Evolutionary conservation across 768 basidiomycete species (phyloP), one percentile per base, ranked within the genome.

Genomic region (Tulasnella sp.): DNA sequence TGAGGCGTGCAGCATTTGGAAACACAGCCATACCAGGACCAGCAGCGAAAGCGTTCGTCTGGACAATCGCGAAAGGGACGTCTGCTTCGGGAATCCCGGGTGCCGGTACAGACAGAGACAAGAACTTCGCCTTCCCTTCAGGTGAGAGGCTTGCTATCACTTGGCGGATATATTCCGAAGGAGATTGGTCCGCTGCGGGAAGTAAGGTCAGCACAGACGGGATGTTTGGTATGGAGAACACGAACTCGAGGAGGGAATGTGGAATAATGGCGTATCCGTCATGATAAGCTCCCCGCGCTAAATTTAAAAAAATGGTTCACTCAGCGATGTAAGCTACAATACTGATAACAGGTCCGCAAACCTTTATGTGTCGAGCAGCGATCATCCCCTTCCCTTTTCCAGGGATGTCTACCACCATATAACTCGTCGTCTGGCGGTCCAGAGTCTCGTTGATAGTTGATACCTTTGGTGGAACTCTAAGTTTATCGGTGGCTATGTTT

Each of bases 1-100:
- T 85, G 59, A 84, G 61, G 40, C 82, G 72, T 11, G 81, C 80
- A 74, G 79, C 81, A 19, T 66, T 70, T n/a, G 81, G 81, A 65
- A 83, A 84, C n/a, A 85, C 70, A 0, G 81, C 82, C 46, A 48
- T 48, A 25, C 46, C 34, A 8, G 29, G 27, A 17, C 46, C 46
- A 15, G 46, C 46, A 9, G 46, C 46, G 27, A 48, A 48, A 14
- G 46, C 46, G 46, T 48, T 48, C 14, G 46, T 48, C 11, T 48
- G 46, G 27, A 48, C 34, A 32, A 48, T 48, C 27, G 46, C 29
- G 46, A 48, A 48, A 2, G 46, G 46, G 17, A 48, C 34, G 4
- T 48, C 27, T 11, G 29, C 25, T 48, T 48, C 46, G 2, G 46
- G 46, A 29, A 48, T 3, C 2, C 21, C 5, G 17, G 46, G 46